Conservation (phyloP, 1,139 yeast genomes). For the Kodamaea anthophila region DNA sequence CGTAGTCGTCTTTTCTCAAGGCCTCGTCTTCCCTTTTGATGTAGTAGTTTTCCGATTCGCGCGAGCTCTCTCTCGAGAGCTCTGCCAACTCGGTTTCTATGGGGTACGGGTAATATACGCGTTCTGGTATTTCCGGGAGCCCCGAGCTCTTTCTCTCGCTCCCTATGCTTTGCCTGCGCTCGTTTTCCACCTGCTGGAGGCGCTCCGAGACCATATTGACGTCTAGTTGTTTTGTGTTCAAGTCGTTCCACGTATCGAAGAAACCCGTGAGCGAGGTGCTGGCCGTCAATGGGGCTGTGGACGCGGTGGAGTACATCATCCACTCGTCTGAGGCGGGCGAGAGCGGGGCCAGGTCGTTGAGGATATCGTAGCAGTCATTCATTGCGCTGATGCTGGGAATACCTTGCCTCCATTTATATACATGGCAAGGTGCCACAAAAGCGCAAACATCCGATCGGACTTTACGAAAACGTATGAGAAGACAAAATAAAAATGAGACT, state of each 20-base stretch:
- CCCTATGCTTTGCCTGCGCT: not conserved
- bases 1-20: not conserved
- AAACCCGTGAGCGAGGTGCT: conserved; percentile 6
- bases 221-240: conserved; percentile 5
- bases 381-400: not conserved
- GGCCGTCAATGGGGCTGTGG: conserved; percentile 7
- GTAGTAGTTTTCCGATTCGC: not conserved
- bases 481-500: too few relatives aligned
- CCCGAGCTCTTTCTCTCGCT: not conserved
- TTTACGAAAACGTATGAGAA: too few relatives aligned
- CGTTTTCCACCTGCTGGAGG: conserved; percentile 3
- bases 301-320: conserved; percentile 3
- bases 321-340: conserved; percentile 5
- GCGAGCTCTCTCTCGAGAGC: not conserved
- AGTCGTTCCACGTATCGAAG: conserved; percentile 6
- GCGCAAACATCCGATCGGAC: too few relatives aligned
- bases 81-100: not conserved
- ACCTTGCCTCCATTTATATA: conserved; percentile 1
- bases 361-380: conserved; percentile 3
- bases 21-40: conserved; percentile 1
- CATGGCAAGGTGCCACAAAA: too few relatives aligned
- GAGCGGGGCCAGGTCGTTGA: conserved; percentile 6
- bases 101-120: too few relatives aligned
- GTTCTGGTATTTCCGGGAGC: not conserved
- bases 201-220: conserved; percentile 5